Conservation (phyloP, 2,329 filamentous ascomycete species). For the Tolypocladium pustulatum region DNA sequence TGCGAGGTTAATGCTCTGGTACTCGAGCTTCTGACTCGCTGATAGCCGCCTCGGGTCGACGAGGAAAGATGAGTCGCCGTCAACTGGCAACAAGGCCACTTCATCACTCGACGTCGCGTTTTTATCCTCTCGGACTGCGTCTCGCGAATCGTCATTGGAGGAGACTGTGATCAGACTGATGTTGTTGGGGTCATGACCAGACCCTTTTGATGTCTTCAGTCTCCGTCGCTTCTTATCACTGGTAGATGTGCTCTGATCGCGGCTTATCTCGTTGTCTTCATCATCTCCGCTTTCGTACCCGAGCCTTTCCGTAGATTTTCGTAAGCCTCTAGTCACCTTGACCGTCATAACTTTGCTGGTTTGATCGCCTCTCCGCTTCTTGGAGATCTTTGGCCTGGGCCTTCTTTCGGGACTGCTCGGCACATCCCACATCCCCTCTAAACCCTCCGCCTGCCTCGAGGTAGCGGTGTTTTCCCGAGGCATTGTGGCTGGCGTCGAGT, state of each 20-base stretch:
- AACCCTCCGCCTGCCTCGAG: not conserved
- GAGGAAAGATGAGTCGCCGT: constrained; percentile 18
- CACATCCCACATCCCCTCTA: constrained; percentile 30
- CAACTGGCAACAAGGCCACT: constrained; percentile 9
- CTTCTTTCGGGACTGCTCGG: constrained; percentile 28
- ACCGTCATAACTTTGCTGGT: constrained; percentile 1
- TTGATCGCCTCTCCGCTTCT: not conserved
- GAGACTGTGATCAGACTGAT: constrained; percentile 14
- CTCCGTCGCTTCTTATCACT: constrained; percentile 13
- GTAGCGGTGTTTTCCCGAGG: not conserved
- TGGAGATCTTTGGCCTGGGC: not conserved
- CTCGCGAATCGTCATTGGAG: constrained; percentile 7
- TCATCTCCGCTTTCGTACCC: constrained; percentile 9
- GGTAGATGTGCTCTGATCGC: not conserved
- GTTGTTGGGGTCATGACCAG: constrained; percentile 11
- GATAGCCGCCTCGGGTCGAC: constrained; percentile 23
- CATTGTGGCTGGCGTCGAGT: not conserved
- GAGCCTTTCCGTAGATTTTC: constrained; percentile 6
- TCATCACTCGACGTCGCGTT: constrained; percentile 1
- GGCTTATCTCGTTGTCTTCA: not conserved
- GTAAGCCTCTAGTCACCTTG: constrained; percentile 9
- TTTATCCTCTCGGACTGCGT: constrained; percentile 1
- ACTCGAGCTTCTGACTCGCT: constrained; percentile 26
- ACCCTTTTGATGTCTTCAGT: constrained; percentile 4
- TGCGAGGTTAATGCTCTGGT: constrained; percentile 14